phyloP scores from a whole-genome alignment of 208 protist genomes.

The Tritrichomonas musculus region DNA sequence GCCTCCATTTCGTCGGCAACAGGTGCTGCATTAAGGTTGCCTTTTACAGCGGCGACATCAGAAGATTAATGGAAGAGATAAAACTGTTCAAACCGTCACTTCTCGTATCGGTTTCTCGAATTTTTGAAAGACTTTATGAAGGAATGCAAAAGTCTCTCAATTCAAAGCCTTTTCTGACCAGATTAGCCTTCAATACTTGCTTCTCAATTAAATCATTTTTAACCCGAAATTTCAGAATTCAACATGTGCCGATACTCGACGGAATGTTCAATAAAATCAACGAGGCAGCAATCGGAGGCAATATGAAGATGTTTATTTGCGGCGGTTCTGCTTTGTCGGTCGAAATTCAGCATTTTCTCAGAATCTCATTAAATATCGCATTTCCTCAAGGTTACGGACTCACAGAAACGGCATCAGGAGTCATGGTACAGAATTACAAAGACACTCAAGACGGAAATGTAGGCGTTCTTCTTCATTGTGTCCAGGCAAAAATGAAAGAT shows the following conservation, averaged over 20 bases:
- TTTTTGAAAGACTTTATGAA: neutral
- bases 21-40: neutral
- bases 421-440: neutral
- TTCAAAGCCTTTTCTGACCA: neutral
- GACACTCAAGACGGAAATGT: neutral
- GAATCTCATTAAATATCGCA: neutral
- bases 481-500: neutral
- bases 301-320: neutral
- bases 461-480: neutral
- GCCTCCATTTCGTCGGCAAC: neutral
- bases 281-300: neutral
- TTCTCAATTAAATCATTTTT: neutral
- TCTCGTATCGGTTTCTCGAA: neutral
- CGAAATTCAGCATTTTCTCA: conserved; percentile 29
- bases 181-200: neutral
- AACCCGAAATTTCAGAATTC: neutral
- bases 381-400: conserved; percentile 40
- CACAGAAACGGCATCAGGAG: conserved; percentile 34
- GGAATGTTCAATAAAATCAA: neutral
- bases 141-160: neutral
- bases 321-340: neutral
- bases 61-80: conserved; percentile 27
- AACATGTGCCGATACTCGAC: neutral
- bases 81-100: conserved; percentile 28
- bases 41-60: neutral